Percentiles rank a stretch among this genome's conserved stretches.
Conservation (phyloP, 2,329 filamentous ascomycete species). For the Xenosphaeropsis pyriputrescens region DNA sequence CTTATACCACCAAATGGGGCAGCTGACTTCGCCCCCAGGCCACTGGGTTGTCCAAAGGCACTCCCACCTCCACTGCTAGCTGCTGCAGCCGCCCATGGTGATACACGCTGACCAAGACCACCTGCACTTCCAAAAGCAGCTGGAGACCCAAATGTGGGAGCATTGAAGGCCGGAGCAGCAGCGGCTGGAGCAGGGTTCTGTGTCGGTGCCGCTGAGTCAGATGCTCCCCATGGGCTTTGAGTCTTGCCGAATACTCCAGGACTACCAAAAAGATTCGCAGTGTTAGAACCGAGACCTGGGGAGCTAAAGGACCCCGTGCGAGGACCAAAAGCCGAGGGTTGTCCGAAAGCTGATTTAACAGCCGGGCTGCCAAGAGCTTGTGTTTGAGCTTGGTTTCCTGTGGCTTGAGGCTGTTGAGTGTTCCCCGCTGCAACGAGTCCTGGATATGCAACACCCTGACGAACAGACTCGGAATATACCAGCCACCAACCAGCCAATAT, state of each 20-base stretch:
- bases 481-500: slow-evolving; percentile 81
- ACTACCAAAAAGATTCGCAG: slow-evolving; percentile 17
- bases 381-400: slow-evolving; percentile 5
- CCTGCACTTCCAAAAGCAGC: slow-evolving; percentile 18
- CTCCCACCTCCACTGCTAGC: slow-evolving; percentile 15
- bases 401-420: slow-evolving; percentile 7
- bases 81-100: slow-evolving; percentile 33
- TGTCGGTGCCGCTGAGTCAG: slow-evolving; percentile 20
- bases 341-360: slow-evolving; percentile 1
- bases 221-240: slow-evolving; percentile 33
- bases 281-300: background rate
- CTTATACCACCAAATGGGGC: slow-evolving; percentile 22
- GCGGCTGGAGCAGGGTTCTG: slow-evolving; percentile 34
- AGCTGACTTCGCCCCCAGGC: slow-evolving; percentile 20
- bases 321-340: slow-evolving; percentile 9
- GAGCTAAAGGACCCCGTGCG: background rate
- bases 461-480: slow-evolving; percentile 76
- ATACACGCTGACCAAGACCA: slow-evolving; percentile 28
- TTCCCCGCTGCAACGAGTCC: slow-evolving; percentile 38
- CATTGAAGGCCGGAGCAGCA: slow-evolving; percentile 16
- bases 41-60: slow-evolving; percentile 40
- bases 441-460: slow-evolving; percentile 56
- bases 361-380: slow-evolving; percentile 17
- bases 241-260: slow-evolving; percentile 30
- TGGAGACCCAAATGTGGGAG: slow-evolving; percentile 16